Evolutionary conservation across 805 yeast genomes (phyloP), one percentile per base, ranked within the genome.

Genomic region (Grigorovia yakushimaensis): DNA sequence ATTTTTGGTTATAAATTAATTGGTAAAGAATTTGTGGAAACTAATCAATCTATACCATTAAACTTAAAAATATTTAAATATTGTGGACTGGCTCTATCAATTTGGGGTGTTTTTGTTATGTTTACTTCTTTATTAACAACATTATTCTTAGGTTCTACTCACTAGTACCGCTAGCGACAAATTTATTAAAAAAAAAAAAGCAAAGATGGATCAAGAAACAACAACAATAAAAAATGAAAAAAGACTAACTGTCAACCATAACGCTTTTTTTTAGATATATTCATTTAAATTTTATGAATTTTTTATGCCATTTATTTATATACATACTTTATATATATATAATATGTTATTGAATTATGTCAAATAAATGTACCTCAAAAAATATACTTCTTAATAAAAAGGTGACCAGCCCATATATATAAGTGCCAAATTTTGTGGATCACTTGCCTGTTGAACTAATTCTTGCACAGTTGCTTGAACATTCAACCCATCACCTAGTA

Each of bases 361-460:
- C n/a, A n/a, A n/a, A n/a, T n/a, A n/a, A n/a, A n/a, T n/a, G n/a
- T n/a, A n/a, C n/a, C n/a, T n/a, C n/a, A n/a, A n/a, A n/a, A n/a
- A n/a, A n/a, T n/a, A n/a, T n/a, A n/a, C n/a, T n/a, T 13, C 4
- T 57, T 52, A 84, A 53, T 76, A 79, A 57, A 83, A 85, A 19
- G 93, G 88, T 39, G 84, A 73, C 96, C 94, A 84, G 2, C 97
- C 97, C 59, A 79, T 73, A 60, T 79, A 93, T 5, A 93, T 78
- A 22, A 82, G 62, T 0, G 93, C 83, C 43, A 93, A 67, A 54
- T 88, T 87, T 5, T 71, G 66, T 5, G 73, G 70, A 58, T 79
- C 82, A 0, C 81, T 72, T 0, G 98, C 96, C 49, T 84, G 84
- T 41, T 78, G 79, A 6, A 89, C 79, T 52, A 91, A 67, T 57